Percentiles rank a stretch among this genome's conserved stretches.
phyloP scores from a whole-genome alignment of 2,329 filamentous ascomycete species.

The Aspergillus novoparasiticus region DNA sequence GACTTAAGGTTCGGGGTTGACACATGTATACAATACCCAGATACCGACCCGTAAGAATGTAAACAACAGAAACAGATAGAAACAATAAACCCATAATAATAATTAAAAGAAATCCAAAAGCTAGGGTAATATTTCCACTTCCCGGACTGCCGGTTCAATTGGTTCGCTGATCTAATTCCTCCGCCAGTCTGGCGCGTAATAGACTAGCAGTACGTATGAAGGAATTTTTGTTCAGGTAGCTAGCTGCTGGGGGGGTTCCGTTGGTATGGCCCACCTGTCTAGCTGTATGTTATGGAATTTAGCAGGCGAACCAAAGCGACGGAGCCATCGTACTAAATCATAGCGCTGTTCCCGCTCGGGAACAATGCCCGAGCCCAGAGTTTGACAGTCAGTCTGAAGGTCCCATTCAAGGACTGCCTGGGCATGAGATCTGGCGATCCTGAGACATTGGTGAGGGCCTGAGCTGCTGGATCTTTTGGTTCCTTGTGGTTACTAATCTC shows the following conservation, averaged over 20 bases:
- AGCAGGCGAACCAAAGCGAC: conserved; percentile 11
- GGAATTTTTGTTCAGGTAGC: neutral
- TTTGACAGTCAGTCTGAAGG: conserved; percentile 1
- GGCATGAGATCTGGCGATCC: neutral
- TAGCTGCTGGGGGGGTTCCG: neutral
- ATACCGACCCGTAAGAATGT: neutral
- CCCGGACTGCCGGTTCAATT: neutral
- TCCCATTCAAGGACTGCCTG: neutral
- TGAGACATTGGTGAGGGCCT: neutral
- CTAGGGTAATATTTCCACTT: neutral
- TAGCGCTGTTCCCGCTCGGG: conserved; percentile 17
- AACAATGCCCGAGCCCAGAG: conserved; percentile 13
- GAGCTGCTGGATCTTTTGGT: neutral
- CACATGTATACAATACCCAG: neutral
- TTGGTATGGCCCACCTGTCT: neutral
- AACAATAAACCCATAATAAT: neutral
- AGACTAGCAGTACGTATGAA: neutral
- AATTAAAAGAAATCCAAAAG: neutral
- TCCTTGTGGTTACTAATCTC: neutral
- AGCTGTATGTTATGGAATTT: neutral
- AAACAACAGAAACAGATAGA: neutral
- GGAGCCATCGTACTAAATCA: conserved; percentile 2
- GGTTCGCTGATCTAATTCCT: neutral
- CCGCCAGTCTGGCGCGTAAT: neutral
- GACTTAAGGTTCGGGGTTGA: neutral